A percentile compares a stretch with the other conserved stretches of the same genome.
Evolutionary conservation across 768 basidiomycete species (phyloP).

Genomic region (Boletellus ananas): DNA sequence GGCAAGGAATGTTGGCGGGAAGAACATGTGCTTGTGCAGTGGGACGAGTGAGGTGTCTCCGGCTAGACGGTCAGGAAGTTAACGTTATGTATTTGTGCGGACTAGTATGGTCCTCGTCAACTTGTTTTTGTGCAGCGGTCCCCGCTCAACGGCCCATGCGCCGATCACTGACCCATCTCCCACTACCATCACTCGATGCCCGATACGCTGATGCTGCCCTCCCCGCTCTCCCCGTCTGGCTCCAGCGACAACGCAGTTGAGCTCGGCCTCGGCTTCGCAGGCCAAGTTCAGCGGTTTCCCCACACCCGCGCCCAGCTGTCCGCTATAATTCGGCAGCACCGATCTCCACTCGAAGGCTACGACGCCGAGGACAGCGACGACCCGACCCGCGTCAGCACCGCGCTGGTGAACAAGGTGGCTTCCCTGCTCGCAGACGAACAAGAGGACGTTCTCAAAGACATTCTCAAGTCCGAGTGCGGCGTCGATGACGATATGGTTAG

Average conservation of each 20-base stretch:
- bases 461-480: constrained; percentile 68
- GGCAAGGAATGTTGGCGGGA: constrained; percentile 59
- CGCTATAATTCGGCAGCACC: constrained; percentile 70
- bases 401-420: constrained; percentile 69
- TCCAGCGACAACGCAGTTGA: constrained; percentile 22
- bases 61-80: constrained; percentile 1
- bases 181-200: constrained; percentile 23
- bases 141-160: constrained; percentile 21
- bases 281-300: constrained; percentile 52
- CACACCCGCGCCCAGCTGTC: constrained; percentile 81
- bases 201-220: constrained; percentile 22
- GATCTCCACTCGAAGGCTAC: constrained; percentile 47
- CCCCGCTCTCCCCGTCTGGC: constrained; percentile 7
- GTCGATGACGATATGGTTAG: constrained; percentile 69
- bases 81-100: constrained; percentile 24
- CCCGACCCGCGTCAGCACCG: constrained; percentile 49
- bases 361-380: constrained; percentile 61
- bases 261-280: constrained; percentile 7
- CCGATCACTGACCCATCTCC: constrained; percentile 19
- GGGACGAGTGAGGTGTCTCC: constrained; percentile 50
- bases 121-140: constrained; percentile 15
- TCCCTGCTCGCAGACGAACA: constrained; percentile 73
- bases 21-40: constrained; percentile 71
- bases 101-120: constrained; percentile 2
- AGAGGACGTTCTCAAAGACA: constrained; percentile 78